Evolutionary conservation across 78 protist genomes (phyloP), one percentile per base, ranked within the genome.

Genomic region (Diacronema lutheri): DNA sequence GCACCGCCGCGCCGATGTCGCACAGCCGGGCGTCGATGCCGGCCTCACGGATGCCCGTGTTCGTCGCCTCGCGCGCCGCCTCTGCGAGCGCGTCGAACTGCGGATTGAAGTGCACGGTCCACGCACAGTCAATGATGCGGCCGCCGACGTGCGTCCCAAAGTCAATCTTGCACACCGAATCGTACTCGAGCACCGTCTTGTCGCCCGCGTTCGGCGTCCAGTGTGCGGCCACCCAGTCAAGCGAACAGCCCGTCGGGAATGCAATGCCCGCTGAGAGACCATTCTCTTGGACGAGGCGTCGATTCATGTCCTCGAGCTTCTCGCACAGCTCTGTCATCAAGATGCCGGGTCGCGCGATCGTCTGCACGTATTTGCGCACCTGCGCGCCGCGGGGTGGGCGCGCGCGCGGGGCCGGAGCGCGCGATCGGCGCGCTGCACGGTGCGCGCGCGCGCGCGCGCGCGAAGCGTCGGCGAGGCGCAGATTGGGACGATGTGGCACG

Each of bases 141-240:
- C 98, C 93, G 77, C 95, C 94, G 83, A 97, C 84, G 73, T 98
- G 99, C 12, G 96, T 94, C 29, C 99, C 99, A 79, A 98, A 96
- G 84, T 98, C 99, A 44, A 98, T 82, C 93, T 98, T 98, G 86
- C 94, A 56, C 38, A 98, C 98, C 84, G 97, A 99, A 74, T 88
- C 96, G 68, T 95, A 38, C 82, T 89, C 81, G 81, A 98, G 90
- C 29, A 97, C 96, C 5, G 97, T 96, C 84, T 92, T 93, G 90
- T 98, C 99, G 23, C 98, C 99, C 0, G 95, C n/a, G 84, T 97
- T 97, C 60, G 99, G 99, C 40, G 99, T 97, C 64, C 58, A 97
- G 89, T 98, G 99, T 33, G 99, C 99, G 1, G 99, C 99, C 31
- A 80, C 83, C 82, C 93, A 80, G 88, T 98, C 97, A 82, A 98